Percentiles rank a stretch among this genome's conserved stretches.
phyloP scores from a whole-genome alignment of 2,329 filamentous ascomycete species.

The Colletotrichum graminicola region DNA sequence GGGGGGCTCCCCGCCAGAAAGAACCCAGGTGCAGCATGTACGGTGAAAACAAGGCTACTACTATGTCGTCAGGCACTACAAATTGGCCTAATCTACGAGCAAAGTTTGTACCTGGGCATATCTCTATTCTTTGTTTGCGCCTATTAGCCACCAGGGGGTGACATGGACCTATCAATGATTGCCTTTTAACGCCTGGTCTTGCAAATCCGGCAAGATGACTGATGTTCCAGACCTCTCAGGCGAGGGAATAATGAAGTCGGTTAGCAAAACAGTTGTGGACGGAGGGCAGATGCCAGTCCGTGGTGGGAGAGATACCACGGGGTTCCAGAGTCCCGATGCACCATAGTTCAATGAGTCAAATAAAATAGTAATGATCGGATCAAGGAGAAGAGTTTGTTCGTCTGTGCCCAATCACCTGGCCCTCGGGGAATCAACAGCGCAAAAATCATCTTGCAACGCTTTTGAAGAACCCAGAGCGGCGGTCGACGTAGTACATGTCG shows the following conservation, averaged over 20 bases:
- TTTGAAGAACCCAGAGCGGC: neutral
- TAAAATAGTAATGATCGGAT: constrained; percentile 6
- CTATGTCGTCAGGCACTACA: constrained; percentile 6
- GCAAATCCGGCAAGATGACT: neutral
- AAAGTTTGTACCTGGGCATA: constrained; percentile 16
- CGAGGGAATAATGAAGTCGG: neutral
- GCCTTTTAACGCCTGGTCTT: neutral
- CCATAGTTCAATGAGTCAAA: constrained; percentile 17
- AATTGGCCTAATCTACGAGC: constrained; percentile 23
- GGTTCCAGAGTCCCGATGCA: constrained; percentile 4
- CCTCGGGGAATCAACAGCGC: neutral
- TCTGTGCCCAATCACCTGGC: neutral
- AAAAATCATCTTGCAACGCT: neutral
- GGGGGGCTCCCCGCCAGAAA: neutral
- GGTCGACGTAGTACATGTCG: neutral
- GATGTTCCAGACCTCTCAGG: neutral
- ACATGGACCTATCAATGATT: neutral
- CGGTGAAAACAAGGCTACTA: constrained; percentile 12
- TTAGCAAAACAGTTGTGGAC: neutral
- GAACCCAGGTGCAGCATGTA: constrained; percentile 3
- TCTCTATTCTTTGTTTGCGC: neutral
- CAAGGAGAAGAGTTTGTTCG: neutral
- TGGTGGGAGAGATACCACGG: constrained; percentile 11
- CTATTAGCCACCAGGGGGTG: neutral
- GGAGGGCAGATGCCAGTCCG: neutral